Evolutionary conservation across 176 grass and related monocot genomes (phyloP).

Genomic region (Panicum miliaceum): DNA sequence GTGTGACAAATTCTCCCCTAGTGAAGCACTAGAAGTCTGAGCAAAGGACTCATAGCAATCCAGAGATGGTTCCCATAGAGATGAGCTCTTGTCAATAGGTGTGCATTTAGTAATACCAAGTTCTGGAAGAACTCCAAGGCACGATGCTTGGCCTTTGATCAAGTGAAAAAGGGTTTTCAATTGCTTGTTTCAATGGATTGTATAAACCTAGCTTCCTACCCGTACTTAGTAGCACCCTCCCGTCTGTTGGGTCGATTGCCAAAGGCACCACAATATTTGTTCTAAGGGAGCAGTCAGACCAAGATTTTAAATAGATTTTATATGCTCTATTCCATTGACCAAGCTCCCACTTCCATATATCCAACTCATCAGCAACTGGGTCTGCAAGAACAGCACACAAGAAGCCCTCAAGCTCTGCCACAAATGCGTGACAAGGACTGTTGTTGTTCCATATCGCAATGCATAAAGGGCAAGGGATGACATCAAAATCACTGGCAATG

Average conservation of each 20-base stretch:
- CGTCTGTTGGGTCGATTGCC: not conserved
- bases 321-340: conserved; percentile 8
- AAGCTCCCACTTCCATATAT: conserved; percentile 3
- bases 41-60: not conserved
- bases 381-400: conserved; percentile 10
- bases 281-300: not conserved
- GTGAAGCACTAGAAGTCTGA: not conserved
- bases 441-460: no score
- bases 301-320: not conserved
- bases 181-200: not conserved
- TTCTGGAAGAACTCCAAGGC: no score
- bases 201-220: conserved; percentile 14
- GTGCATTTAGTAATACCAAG: no score
- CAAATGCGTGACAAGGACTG: no score
- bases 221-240: conserved; percentile 7
- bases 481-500: no score
- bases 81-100: no score
- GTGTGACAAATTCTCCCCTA: not conserved
- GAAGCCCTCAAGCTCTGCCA: no score
- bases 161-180: conserved; percentile 8
- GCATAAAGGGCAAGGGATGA: no score
- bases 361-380: not conserved
- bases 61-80: not conserved
- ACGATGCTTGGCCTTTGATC: not conserved
- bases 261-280: not conserved